Evolutionary conservation across 371 early-diverging fungal species (phyloP), one percentile per base, ranked within the genome.

Genomic region (Mucor irregularis): DNA sequence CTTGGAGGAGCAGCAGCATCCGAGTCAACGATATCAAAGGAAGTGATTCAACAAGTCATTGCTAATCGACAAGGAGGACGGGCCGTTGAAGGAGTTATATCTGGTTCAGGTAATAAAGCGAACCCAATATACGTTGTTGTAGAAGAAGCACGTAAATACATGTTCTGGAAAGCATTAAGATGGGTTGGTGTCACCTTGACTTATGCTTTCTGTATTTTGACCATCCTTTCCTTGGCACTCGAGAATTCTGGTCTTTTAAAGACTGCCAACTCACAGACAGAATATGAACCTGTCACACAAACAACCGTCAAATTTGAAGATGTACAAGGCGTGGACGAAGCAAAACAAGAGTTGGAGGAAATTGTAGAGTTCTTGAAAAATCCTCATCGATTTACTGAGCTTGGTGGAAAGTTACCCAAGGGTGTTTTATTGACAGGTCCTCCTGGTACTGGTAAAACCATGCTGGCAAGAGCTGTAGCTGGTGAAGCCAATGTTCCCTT

Each of bases 381-480:
- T 58, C 99, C 99, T 14, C 79, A 89, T 55, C 80, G 86, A 49
- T 99, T 96, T 64, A 90, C 89, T 42, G 89, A 90, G 53, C 73
- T 99, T 5, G 98, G 98, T 28, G 98, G 96, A 13, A 93, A 93
- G 61, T 75, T 98, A 4, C 98, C 99, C 26, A 95, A 96, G 69
- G 98, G 99, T 69, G 93, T 93, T n/a, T 71, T 99, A 53, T 76
- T 99, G 26, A 95, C 96, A 44, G 99, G 99, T 0, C 99, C 99
- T 14, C 99, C 99, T 0, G 99, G 99, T 21, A 99, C 99, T 4
- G 99, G 99, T 38, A 99, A 93, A 71, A 94, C 95, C 1, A 78
- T 93, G 71, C 61, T 94, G 43, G 95, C 95, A 5, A 68, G 92
- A 46, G 94, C 94, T 19, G 91, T 94, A 5, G 94, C 94, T 13